Percentiles rank a stretch among this genome's conserved stretches.
These are phyloP conservation scores for Priceomyces medius DNA, from an alignment of 805 yeast genomes.

Conservation along the genomic window DNA sequence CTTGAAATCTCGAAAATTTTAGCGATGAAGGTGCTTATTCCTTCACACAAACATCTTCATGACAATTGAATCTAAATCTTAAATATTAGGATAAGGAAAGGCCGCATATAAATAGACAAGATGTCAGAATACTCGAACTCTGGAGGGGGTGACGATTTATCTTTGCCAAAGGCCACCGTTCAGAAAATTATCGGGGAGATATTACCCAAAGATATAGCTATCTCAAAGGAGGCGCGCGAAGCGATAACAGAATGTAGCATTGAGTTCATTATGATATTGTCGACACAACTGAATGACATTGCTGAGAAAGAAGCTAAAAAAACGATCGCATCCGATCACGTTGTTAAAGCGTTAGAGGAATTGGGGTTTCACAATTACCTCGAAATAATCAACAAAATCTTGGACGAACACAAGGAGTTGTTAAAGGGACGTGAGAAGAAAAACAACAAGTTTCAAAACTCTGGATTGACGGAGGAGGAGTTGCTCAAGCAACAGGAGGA, in stretches of 20 bases:
- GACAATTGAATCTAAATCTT: not conserved
- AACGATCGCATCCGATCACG: constrained; percentile 96
- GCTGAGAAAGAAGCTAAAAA: constrained; percentile 96
- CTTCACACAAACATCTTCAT: constrained; percentile 2
- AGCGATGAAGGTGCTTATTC: constrained; percentile 3
- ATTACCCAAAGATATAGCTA: constrained; percentile 81
- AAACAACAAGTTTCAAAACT: constrained; percentile 87
- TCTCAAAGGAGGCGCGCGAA: constrained; percentile 91
- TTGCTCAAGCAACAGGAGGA: constrained; percentile 89
- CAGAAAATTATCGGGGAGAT: constrained; percentile 92
- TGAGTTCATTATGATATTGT: constrained; percentile 90
- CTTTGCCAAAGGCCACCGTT: constrained; percentile 75
- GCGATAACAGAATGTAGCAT: constrained; percentile 95
- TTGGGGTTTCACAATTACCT: constrained; percentile 85
- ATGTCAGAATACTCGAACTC: constrained; percentile 43
- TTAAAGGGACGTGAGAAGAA: constrained; percentile 87
- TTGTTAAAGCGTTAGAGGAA: constrained; percentile 81
- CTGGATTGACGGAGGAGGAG: constrained; percentile 92
- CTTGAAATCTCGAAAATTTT: constrained; percentile 4
- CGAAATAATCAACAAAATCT: constrained; percentile 73
- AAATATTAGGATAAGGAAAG: constrained; percentile 18
- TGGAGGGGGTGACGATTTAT: constrained; percentile 37
- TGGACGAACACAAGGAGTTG: constrained; percentile 83
- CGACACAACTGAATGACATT: constrained; percentile 91
- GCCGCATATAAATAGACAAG: constrained; percentile 22